Conservation (phyloP, 306 rosid species). For the Senna siamea region DNA sequence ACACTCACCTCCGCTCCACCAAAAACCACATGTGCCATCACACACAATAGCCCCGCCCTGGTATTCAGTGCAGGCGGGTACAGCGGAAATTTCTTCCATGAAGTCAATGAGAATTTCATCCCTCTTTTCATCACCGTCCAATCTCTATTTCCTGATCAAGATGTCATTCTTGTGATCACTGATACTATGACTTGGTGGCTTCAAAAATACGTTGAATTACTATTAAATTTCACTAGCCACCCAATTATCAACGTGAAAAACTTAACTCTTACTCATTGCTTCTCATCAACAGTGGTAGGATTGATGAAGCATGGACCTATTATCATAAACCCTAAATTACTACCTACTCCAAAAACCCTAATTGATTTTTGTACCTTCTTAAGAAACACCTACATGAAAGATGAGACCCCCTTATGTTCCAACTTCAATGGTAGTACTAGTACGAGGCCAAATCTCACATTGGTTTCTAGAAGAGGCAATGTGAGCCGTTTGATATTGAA, state of each 20-base stretch:
- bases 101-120: conserved; percentile 55
- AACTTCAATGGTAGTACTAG: not conserved
- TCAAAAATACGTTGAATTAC: conserved; percentile 43
- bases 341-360: conserved; percentile 47
- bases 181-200: conserved; percentile 49
- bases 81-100: conserved; percentile 61
- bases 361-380: conserved; percentile 40
- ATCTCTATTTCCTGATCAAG: conserved; percentile 31
- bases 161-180: conserved; percentile 45
- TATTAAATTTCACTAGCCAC: conserved; percentile 33
- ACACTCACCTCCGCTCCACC: conserved; percentile 45
- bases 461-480: conserved; percentile 20
- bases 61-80: conserved; percentile 60
- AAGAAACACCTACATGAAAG: conserved; percentile 19
- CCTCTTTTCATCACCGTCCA: conserved; percentile 62
- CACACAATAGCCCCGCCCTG: conserved; percentile 52
- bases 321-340: conserved; percentile 40
- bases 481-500: conserved; percentile 41
- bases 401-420: not conserved
- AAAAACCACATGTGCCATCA: conserved; percentile 32
- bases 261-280: conserved; percentile 45
- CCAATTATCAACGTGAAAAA: conserved; percentile 38
- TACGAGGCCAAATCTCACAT: conserved; percentile 28
- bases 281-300: conserved; percentile 47
- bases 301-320: conserved; percentile 51